These are phyloP conservation scores for Dorcoceras hygrometricum DNA, from an alignment of 257 asterid genomes.

Conservation along the genomic window DNA sequence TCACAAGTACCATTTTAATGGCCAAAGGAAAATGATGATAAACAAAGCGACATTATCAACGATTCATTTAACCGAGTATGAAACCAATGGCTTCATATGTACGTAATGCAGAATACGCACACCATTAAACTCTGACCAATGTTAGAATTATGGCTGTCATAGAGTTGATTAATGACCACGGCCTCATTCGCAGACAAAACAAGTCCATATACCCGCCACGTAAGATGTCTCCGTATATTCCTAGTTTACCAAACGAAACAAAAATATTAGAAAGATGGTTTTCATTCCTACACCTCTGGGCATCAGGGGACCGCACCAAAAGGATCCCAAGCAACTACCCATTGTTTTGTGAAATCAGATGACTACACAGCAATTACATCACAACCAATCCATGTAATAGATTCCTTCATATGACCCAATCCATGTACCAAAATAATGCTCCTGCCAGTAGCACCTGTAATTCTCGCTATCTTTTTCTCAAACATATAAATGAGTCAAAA, in stretches of 20 bases:
- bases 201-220: no score
- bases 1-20: not conserved
- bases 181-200: not conserved
- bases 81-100: not conserved
- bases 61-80: not conserved
- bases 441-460: conserved; percentile 34
- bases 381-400: conserved; percentile 61
- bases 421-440: conserved; percentile 51
- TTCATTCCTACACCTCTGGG: not conserved
- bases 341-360: not conserved
- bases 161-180: not conserved
- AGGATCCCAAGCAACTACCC: not conserved
- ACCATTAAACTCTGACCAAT: no score
- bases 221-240: no score
- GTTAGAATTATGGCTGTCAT: not conserved
- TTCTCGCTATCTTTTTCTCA: conserved; percentile 27
- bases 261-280: no score
- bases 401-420: conserved; percentile 65
- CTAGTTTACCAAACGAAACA: not conserved
- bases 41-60: not conserved
- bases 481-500: conserved; percentile 18
- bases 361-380: conserved; percentile 9
- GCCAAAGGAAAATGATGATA: not conserved
- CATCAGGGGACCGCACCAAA: not conserved
- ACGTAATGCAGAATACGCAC: not conserved